Base-by-base conservation (phyloP, 140 eudicot genomes). In the Anethum foeniculum region DNA sequence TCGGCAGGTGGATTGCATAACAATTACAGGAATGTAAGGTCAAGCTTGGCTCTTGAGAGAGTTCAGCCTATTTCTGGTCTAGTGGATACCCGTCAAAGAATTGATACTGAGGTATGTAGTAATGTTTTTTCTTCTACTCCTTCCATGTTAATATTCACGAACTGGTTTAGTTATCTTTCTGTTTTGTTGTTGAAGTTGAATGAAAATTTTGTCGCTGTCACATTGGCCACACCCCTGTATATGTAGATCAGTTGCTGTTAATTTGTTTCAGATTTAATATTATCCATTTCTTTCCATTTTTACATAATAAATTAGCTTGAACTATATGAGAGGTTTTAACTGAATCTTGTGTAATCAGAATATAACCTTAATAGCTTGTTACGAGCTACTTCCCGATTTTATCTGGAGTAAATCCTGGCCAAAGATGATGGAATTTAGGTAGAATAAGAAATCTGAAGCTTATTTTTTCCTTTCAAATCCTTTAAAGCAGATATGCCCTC, bases 1-100 rank as follows among this genome's bases (percentile, higher is more conserved):
- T 68, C 81, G 78, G 75, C 82, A 1, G 80, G 87, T 67, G 92
- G 92, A 82, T 84, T 86, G 87, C 87, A 83, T 52, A 77, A 84
- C 80, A 82, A 75, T 85, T 89, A 86, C 86, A 79, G 92, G 81
- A 88, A 83, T 77, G 87, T 85, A 48, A 84, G 92, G 67, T 84
- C 90, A 0, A 83, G 90, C 80, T 71, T 81, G 65, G 79, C 85
- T 73, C 76, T 82, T 36, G 90, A 86, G 69, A 82, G 88, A 76
- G 78, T 80, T 60, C 85, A 80, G 15, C 83, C 86, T 43, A 64
- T 76, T 88, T 39, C 77, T 62, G 77, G 84, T 56, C 32, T 82
- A 51, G 80, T 85, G 65, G 85, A 86, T 74, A 58, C 88, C 46
- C 85, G 46, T 81, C 80, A 83, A 49, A 76, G 89, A 81, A 85